Percentiles rank a stretch among this genome's conserved stretches.
These are phyloP conservation scores for Mycena latifolia DNA, from an alignment of 768 basidiomycete genomes.

Conservation along the genomic window DNA sequence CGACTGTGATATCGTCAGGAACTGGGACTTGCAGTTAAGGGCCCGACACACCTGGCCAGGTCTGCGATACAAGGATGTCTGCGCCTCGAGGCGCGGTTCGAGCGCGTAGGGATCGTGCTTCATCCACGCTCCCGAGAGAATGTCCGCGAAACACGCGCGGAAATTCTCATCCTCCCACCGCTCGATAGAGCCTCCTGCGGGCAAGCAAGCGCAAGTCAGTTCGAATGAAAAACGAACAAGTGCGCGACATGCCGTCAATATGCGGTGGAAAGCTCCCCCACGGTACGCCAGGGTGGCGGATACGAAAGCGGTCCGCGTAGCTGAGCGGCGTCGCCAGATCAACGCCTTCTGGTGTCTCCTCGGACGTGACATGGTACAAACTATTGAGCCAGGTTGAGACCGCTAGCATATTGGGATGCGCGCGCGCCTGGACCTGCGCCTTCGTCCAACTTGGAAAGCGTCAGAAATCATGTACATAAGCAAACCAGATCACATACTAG, in stretches of 20 bases:
- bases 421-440: constrained; percentile 66
- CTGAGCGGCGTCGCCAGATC: constrained; percentile 64
- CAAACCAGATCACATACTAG: constrained; percentile 53
- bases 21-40: not conserved
- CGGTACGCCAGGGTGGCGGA: constrained; percentile 65
- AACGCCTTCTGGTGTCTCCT: constrained; percentile 53
- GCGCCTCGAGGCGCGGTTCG: constrained; percentile 61
- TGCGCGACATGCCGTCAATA: constrained; percentile 38
- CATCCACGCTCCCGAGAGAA: constrained; percentile 64
- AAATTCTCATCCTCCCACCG: constrained; percentile 68
- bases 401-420: constrained; percentile 65
- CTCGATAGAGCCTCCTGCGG: constrained; percentile 69
- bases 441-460: constrained; percentile 40
- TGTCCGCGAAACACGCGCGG: constrained; percentile 62
- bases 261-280: constrained; percentile 55
- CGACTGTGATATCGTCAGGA: constrained; percentile 35
- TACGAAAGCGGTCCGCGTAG: constrained; percentile 75
- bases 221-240: not conserved
- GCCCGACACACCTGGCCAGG: constrained; percentile 50
- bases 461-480: not conserved
- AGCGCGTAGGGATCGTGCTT: constrained; percentile 69
- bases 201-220: too few relatives aligned
- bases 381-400: constrained; percentile 63
- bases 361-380: constrained; percentile 54
- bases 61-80: constrained; percentile 64